Evolutionary conservation across 306 rosid genomes (phyloP).

Genomic region (Fagus crenata): DNA sequence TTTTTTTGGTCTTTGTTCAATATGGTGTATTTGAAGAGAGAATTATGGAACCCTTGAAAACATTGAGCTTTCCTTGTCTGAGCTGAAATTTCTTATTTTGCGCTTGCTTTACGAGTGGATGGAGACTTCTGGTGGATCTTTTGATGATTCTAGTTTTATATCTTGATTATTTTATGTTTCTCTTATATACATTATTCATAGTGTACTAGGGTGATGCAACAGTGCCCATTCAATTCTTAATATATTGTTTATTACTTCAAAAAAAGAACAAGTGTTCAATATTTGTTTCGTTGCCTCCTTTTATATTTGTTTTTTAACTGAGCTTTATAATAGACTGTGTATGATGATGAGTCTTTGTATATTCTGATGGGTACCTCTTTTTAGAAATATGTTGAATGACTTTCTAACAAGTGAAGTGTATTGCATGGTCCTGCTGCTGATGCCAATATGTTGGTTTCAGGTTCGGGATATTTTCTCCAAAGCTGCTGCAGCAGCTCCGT

Average conservation of each 20-base stretch:
- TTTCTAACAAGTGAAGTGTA: background rate
- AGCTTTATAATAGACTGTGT: background rate
- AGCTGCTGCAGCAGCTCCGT: constrained; percentile 97
- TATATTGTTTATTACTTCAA: background rate
- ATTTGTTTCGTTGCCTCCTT: background rate
- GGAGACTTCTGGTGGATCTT: background rate
- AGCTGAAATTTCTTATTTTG: background rate
- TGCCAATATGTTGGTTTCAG: constrained; percentile 50
- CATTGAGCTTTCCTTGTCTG: background rate
- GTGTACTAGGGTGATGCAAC: background rate
- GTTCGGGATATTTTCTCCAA: constrained; percentile 93
- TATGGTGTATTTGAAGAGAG: background rate
- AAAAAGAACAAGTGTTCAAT: background rate
- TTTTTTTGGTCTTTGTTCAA: no score
- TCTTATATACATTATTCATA: background rate
- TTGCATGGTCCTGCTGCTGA: constrained; percentile 8
- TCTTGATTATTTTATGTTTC: background rate
- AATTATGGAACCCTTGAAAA: background rate
- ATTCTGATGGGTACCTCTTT: background rate
- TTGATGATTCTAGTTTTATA: background rate
- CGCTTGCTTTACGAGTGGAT: background rate
- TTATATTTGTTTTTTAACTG: background rate
- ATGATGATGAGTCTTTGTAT: background rate
- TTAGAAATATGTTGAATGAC: background rate
- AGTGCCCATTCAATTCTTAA: background rate